A percentile compares a stretch with the other conserved stretches of the same genome.
phyloP scores from a whole-genome alignment of 116 monocot genomes.

The Dioscorea cayenensis region DNA sequence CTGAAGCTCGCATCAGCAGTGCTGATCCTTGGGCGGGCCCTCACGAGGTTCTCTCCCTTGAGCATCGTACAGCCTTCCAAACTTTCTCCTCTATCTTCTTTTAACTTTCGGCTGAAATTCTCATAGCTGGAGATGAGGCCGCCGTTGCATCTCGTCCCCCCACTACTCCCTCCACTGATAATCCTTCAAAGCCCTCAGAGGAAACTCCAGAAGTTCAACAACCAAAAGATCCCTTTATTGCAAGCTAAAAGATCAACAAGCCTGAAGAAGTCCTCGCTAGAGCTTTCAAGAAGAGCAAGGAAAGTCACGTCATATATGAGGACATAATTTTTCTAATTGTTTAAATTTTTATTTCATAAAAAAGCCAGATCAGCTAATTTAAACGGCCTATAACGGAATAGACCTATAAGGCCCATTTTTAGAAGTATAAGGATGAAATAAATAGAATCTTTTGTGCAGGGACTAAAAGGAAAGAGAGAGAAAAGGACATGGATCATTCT shows the following conservation, averaged over 20 bases:
- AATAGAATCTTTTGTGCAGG: too few species aligned
- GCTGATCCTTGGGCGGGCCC: constrained; percentile 67
- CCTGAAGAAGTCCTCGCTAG: constrained; percentile 74
- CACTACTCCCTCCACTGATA: too few species aligned
- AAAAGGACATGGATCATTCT: too few species aligned
- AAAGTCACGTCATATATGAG: not conserved
- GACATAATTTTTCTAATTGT: too few species aligned
- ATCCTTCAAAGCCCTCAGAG: too few species aligned
- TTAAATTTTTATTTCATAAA: too few species aligned
- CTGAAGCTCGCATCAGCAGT: constrained; percentile 65
- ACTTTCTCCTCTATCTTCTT: constrained; percentile 41
- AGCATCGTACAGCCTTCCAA: constrained; percentile 41
- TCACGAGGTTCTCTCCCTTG: constrained; percentile 37
- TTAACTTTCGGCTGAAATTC: constrained; percentile 65
- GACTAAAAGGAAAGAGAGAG: too few species aligned
- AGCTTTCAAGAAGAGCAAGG: constrained; percentile 76
- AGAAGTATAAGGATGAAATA: too few species aligned
- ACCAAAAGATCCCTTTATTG: constrained; percentile 82
- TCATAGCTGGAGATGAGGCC: constrained; percentile 61
- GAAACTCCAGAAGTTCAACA: too few species aligned
- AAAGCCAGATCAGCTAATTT: too few species aligned
- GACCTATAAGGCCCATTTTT: too few species aligned
- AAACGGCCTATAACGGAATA: too few species aligned
- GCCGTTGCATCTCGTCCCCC: constrained; percentile 40
- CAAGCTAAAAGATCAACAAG: constrained; percentile 84